Percentiles rank a stretch among this genome's conserved stretches.
phyloP scores from a whole-genome alignment of 2,329 filamentous ascomycete genomes.

The Thielaviopsis euricoi region DNA sequence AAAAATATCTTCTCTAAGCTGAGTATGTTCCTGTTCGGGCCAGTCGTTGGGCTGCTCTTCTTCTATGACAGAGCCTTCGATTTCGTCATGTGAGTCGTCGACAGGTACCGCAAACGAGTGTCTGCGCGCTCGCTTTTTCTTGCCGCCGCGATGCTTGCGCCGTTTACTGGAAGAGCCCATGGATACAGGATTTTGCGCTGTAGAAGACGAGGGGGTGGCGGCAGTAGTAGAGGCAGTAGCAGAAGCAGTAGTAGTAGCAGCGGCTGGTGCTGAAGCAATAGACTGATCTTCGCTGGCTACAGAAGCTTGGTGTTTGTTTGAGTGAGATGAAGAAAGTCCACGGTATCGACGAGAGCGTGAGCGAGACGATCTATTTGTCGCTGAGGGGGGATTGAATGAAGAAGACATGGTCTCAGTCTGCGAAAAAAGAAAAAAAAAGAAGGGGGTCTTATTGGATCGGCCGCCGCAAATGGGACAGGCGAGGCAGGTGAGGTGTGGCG shows the following conservation, averaged over 20 bases:
- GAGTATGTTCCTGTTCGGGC: conserved; percentile 7
- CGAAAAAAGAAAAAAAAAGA: background rate
- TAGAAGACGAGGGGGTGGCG: background rate
- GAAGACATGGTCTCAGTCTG: background rate
- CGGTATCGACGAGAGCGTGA: background rate
- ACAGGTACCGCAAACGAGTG: conserved; percentile 62
- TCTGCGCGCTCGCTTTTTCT: conserved; percentile 58
- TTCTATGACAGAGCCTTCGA: conserved; percentile 16
- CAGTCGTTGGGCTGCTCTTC: conserved; percentile 4
- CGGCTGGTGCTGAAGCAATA: background rate
- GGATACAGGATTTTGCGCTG: conserved; percentile 5
- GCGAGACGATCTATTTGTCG: background rate
- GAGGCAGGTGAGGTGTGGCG: too few relatives aligned
- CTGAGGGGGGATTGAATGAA: background rate
- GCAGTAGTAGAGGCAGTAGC: background rate
- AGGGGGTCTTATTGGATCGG: background rate
- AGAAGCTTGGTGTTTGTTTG: background rate
- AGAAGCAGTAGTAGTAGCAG: background rate
- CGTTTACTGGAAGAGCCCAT: conserved; percentile 34
- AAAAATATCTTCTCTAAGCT: conserved; percentile 9
- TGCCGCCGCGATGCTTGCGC: conserved; percentile 52
- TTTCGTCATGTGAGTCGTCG: conserved; percentile 30
- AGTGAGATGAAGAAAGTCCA: background rate
- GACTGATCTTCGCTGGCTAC: background rate
- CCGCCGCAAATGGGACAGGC: background rate